Percentiles rank a stretch among this genome's conserved stretches.
phyloP scores from a whole-genome alignment of 208 protist genomes.

The Phytomonas serpens region DNA sequence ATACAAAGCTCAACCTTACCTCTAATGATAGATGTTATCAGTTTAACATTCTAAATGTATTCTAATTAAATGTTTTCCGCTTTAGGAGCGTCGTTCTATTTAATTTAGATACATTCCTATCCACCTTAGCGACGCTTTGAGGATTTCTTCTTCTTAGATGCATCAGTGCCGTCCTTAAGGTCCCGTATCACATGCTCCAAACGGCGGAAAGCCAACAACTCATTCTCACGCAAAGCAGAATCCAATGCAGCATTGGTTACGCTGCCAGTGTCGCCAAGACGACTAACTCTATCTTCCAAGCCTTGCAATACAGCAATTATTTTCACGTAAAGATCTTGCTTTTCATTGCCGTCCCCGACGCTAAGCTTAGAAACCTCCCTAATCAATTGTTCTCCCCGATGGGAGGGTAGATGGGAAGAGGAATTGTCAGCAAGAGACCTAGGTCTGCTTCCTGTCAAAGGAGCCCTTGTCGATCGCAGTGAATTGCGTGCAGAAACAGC shows the following conservation, averaged over 20 bases:
- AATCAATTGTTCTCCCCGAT: not conserved
- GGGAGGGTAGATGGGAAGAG: not conserved
- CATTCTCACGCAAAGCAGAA: slow-evolving; percentile 13
- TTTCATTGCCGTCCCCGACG: not conserved
- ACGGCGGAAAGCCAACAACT: slow-evolving; percentile 19
- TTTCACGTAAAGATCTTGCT: not conserved
- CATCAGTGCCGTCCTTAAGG: not conserved
- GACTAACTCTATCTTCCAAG: not conserved
- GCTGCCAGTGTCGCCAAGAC: not conserved
- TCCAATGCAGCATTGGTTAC: not conserved
- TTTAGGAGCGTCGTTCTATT: not conserved
- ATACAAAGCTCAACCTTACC: not conserved
- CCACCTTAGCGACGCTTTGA: not conserved
- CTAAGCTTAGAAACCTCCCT: not conserved
- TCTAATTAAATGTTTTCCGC: not conserved
- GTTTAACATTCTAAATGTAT: not conserved
- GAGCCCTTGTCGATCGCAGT: not conserved
- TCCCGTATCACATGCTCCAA: slow-evolving; percentile 20
- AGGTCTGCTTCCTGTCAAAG: not conserved
- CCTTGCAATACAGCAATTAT: not conserved
- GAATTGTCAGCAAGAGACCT: not conserved
- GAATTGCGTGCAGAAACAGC: not conserved
- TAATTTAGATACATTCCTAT: not conserved
- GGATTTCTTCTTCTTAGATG: not conserved
- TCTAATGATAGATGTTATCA: not conserved